Conservation (phyloP, 1,139 yeast species). For the Geotrichum histeridarum region DNA sequence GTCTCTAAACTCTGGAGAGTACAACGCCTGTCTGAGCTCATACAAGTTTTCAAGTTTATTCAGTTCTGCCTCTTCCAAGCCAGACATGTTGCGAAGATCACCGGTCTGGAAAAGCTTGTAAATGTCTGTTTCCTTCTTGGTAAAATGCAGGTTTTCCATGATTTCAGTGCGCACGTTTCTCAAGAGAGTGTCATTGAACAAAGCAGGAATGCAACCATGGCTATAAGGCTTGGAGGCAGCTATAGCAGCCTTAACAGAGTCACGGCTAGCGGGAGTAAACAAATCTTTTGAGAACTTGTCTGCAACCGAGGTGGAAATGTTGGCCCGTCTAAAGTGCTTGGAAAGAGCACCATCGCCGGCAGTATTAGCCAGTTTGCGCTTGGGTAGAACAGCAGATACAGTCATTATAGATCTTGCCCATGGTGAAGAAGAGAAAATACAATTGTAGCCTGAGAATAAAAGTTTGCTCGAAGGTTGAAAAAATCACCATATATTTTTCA, state of each 20-base stretch:
- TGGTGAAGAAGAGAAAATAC: background rate
- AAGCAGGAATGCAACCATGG: conserved; percentile 77
- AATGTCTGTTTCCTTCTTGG: conserved; percentile 94
- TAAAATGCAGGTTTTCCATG: conserved; percentile 75
- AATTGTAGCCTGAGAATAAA: background rate
- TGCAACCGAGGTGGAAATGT: background rate
- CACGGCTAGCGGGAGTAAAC: conserved; percentile 6
- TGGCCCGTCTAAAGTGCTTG: background rate
- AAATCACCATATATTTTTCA: background rate
- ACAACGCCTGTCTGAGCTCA: conserved; percentile 77
- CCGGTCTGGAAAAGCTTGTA: conserved; percentile 94
- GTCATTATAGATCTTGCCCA: background rate
- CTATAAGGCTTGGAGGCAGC: conserved; percentile 65
- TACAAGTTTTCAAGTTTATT: conserved; percentile 67
- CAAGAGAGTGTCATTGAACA: conserved; percentile 71
- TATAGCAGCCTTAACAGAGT: conserved; percentile 25
- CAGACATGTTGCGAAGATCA: conserved; percentile 88
- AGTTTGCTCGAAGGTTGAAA: background rate
- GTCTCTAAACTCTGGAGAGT: conserved; percentile 79
- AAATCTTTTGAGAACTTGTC: conserved; percentile 14
- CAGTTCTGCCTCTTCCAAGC: conserved; percentile 71
- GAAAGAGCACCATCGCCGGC: background rate
- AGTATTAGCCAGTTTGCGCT: conserved; percentile 1
- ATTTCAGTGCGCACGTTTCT: conserved; percentile 81
- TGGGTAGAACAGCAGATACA: background rate